A percentile compares a stretch with the other conserved stretches of the same genome.
Conservation (phyloP, 129 eudicot species). For the Calendula officinalis region DNA sequence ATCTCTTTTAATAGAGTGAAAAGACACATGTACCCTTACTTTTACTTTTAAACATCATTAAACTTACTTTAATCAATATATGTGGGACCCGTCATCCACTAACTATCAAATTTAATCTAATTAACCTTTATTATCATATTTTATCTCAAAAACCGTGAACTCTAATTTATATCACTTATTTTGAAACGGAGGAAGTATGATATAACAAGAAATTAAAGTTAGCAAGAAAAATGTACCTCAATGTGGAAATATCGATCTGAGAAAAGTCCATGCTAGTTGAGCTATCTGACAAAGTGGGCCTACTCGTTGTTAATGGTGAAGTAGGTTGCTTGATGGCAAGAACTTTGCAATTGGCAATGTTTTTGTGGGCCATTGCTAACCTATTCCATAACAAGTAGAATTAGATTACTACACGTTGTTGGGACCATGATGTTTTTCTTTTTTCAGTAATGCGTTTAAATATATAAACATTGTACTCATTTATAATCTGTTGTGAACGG, state of each 20-base stretch:
- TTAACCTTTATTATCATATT: too few relatives aligned
- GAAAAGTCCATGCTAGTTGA: constrained; percentile 87
- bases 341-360: constrained; percentile 67
- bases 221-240: constrained; percentile 48
- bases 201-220: constrained; percentile 8
- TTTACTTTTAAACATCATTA: too few relatives aligned
- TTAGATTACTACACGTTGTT: constrained; percentile 3
- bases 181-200: too few relatives aligned
- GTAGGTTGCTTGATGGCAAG: constrained; percentile 77
- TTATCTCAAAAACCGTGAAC: too few relatives aligned
- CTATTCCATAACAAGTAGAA: constrained; percentile 38
- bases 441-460: background rate
- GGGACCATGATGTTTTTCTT: background rate
- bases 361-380: constrained; percentile 63
- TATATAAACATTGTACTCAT: background rate
- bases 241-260: constrained; percentile 70
- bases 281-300: constrained; percentile 45
- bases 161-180: too few relatives aligned
- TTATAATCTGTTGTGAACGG: constrained; percentile 14
- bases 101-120: too few relatives aligned
- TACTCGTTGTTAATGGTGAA: constrained; percentile 40
- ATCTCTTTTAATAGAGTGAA: too few relatives aligned
- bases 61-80: too few relatives aligned
- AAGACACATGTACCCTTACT: too few relatives aligned
- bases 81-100: too few relatives aligned